Conservation (phyloP, 2,329 filamentous ascomycete genomes). For the Westerdykella sp. region DNA sequence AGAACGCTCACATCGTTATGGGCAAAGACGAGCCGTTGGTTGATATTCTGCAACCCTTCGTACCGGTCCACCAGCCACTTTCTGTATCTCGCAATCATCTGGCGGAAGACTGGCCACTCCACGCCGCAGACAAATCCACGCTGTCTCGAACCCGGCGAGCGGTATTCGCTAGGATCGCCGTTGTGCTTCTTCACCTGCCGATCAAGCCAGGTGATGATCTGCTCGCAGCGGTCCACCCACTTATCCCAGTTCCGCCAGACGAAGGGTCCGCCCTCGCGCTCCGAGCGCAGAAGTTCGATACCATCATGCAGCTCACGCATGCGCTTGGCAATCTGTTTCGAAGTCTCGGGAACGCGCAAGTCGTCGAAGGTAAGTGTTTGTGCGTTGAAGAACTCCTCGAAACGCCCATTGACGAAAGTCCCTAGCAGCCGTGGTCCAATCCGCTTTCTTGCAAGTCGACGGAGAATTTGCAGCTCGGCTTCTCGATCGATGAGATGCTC, state of each 20-base stretch:
- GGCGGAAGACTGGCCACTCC: conserved; percentile 72
- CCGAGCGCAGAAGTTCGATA: conserved; percentile 73
- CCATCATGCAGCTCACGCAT: conserved; percentile 96
- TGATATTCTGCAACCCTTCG: conserved; percentile 60
- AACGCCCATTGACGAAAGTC: conserved; percentile 89
- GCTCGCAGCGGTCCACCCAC: conserved; percentile 67
- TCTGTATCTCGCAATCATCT: conserved; percentile 70
- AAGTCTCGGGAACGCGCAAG: conserved; percentile 74
- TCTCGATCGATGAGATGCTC: conserved; percentile 94
- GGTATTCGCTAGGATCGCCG: conserved; percentile 13
- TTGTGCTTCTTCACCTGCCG: conserved; percentile 48
- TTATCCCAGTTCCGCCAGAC: conserved; percentile 94
- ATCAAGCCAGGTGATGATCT: conserved; percentile 54
- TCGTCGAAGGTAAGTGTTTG: conserved; percentile 70
- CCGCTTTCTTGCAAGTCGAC: conserved; percentile 79
- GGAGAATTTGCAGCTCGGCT: conserved; percentile 78
- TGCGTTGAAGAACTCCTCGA: conserved; percentile 90
- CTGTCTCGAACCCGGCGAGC: conserved; percentile 40
- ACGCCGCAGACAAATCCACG: conserved; percentile 75
- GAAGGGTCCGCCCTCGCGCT: conserved; percentile 70
- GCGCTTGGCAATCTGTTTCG: conserved; percentile 88
- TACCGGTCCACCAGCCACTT: conserved; percentile 66
- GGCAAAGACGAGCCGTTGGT: conserved; percentile 79
- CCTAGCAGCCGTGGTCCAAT: conserved; percentile 89
- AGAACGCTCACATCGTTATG: conserved; percentile 76